A percentile compares a stretch with the other conserved stretches of the same genome.
These are phyloP conservation scores for Porpolomopsis calyptriformis DNA, from an alignment of 768 basidiomycete genomes.

Conservation along the genomic window DNA sequence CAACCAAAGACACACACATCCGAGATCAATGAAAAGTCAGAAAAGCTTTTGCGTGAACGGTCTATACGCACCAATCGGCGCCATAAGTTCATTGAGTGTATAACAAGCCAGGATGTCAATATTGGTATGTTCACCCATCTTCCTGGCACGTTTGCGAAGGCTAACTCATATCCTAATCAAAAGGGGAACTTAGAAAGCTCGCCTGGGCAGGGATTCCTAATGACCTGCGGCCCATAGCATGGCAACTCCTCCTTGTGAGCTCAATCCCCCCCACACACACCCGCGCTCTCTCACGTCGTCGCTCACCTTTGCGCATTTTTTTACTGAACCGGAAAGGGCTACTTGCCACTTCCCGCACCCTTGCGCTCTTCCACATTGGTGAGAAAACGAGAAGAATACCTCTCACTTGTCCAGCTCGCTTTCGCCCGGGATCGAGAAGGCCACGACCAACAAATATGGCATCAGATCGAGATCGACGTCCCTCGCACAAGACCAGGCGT, in stretches of 20 bases:
- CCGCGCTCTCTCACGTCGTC: no score
- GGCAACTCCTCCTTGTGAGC: conserved; percentile 87
- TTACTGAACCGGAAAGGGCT: conserved; percentile 48
- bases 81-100: conserved; percentile 73
- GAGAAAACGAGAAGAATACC: conserved; percentile 87
- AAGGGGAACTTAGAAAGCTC: conserved; percentile 78
- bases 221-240: conserved; percentile 82
- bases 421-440: conserved; percentile 80
- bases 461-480: conserved; percentile 98
- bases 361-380: conserved; percentile 67
- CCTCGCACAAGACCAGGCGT: conserved; percentile 91
- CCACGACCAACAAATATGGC: conserved; percentile 96
- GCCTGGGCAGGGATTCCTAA: conserved; percentile 91
- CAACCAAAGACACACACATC: conserved; percentile 16
- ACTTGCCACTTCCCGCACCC: conserved; percentile 76
- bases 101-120: conserved; percentile 68
- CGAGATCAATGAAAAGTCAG: conserved; percentile 32
- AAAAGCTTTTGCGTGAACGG: conserved; percentile 58
- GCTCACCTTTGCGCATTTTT: conserved; percentile 6
- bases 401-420: conserved; percentile 77
- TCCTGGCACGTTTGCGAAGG: conserved; percentile 1
- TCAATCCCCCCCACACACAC: conserved; percentile 3
- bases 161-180: conserved; percentile 6
- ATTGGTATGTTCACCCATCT: conserved; percentile 44
- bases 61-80: conserved; percentile 72